These are phyloP conservation scores for Globisporangium perplexum DNA, from an alignment of 352 stramenopile genomes.

Conservation along the genomic window DNA sequence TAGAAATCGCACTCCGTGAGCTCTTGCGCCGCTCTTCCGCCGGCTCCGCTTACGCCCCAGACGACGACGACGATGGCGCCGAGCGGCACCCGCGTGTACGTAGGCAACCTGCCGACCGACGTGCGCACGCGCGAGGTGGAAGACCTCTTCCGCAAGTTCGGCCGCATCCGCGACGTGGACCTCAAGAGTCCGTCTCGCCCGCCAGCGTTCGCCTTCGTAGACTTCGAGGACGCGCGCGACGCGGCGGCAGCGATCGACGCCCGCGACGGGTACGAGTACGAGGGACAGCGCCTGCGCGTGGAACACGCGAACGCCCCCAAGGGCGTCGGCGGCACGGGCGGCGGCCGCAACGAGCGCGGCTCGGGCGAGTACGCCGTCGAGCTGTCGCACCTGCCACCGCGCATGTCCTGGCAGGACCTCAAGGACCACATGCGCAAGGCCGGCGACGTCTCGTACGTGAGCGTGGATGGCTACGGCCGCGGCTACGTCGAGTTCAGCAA, in stretches of 20 bases:
- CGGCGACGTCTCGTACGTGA: slow-evolving; percentile 59
- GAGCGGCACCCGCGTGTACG: slow-evolving; percentile 31
- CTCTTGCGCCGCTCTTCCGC: too few relatives aligned
- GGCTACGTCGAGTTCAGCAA: slow-evolving; percentile 66
- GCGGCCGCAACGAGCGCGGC: slow-evolving; percentile 40
- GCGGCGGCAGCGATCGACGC: slow-evolving; percentile 57
- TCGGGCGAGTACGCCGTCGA: slow-evolving; percentile 49
- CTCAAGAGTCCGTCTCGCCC: slow-evolving; percentile 68
- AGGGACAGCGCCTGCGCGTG: slow-evolving; percentile 50
- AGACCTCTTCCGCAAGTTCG: slow-evolving; percentile 73
- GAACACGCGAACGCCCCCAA: slow-evolving; percentile 39
- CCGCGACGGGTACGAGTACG: slow-evolving; percentile 49
- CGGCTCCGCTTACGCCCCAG: too few relatives aligned
- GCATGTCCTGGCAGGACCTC: slow-evolving; percentile 61
- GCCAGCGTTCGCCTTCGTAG: slow-evolving; percentile 60
- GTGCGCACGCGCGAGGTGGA: slow-evolving; percentile 70
- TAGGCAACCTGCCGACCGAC: slow-evolving; percentile 72
- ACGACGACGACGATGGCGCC: neutral
- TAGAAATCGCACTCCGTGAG: too few relatives aligned
- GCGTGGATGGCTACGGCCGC: slow-evolving; percentile 63
- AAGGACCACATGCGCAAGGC: slow-evolving; percentile 66
- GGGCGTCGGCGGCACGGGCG: slow-evolving; percentile 17
- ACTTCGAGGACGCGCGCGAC: slow-evolving; percentile 67
- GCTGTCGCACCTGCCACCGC: slow-evolving; percentile 45
- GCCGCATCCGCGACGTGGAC: slow-evolving; percentile 53